phyloP scores from a whole-genome alignment of 2,329 filamentous ascomycete genomes.

The Aspergillus spinulosporus region DNA sequence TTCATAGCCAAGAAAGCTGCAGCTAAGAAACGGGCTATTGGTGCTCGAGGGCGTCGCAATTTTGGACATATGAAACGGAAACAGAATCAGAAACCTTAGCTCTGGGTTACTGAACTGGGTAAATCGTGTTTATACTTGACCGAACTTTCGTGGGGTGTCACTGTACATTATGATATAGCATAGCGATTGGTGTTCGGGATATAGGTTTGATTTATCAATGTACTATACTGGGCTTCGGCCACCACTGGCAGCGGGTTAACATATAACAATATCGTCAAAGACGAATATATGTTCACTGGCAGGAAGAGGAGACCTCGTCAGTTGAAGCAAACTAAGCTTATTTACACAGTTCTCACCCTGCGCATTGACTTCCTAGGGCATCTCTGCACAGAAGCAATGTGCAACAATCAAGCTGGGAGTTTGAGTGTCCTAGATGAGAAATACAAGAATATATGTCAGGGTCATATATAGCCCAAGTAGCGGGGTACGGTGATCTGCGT shows the following conservation, averaged over 20 bases:
- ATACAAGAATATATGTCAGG: no score
- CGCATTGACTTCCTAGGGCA: no score
- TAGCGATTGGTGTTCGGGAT: slow-evolving; percentile 19
- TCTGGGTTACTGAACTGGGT: not conserved
- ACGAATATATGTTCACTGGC: no score
- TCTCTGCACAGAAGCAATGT: no score
- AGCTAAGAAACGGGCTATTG: slow-evolving; percentile 32
- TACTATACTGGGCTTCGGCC: not conserved
- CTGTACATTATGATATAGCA: slow-evolving; percentile 17
- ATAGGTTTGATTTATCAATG: not conserved
- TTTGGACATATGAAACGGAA: slow-evolving; percentile 28
- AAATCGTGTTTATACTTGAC: not conserved
- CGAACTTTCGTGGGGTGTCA: no score
- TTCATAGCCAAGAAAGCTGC: slow-evolving; percentile 35
- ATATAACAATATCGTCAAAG: no score
- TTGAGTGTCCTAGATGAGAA: no score
- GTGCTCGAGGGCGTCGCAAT: slow-evolving; percentile 26
- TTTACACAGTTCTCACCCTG: no score
- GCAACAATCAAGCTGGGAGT: no score
- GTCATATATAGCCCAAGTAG: not conserved
- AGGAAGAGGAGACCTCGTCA: no score
- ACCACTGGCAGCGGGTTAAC: no score
- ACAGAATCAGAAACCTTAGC: not conserved
- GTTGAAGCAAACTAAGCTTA: no score
- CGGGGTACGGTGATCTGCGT: not conserved